phyloP scores from a whole-genome alignment of 352 stramenopile genomes.

The Phytophthora uliginosa region DNA sequence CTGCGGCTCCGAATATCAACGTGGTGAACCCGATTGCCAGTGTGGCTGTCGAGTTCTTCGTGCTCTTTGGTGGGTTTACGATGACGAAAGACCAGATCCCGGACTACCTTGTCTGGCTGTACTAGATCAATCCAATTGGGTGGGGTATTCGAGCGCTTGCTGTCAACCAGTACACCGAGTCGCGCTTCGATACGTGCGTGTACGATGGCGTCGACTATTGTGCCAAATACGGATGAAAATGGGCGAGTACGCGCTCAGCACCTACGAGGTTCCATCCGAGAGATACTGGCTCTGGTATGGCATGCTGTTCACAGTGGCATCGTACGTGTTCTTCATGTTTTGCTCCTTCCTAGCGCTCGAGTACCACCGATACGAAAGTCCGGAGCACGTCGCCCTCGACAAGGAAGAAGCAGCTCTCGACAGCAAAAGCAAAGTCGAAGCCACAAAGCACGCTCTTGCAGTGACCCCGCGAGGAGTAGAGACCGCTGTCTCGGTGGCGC shows the following conservation, averaged over 20 bases:
- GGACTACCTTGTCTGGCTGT: conserved; percentile 29
- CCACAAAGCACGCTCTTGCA: conserved; percentile 1
- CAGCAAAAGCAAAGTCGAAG: neutral
- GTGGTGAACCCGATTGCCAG: conserved; percentile 17
- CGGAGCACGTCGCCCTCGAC: conserved; percentile 11
- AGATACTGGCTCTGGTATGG: conserved; percentile 34
- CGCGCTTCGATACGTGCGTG: conserved; percentile 32
- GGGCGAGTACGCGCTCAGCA: conserved; percentile 24
- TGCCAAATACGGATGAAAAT: conserved; percentile 26
- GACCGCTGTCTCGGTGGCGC: neutral
- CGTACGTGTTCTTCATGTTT: conserved; percentile 25
- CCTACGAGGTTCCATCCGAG: conserved; percentile 27
- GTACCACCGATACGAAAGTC: conserved; percentile 29
- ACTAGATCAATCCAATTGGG: conserved; percentile 29
- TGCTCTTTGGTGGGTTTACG: conserved; percentile 23
- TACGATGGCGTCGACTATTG: conserved; percentile 44
- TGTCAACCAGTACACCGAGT: conserved; percentile 37
- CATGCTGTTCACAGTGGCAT: conserved; percentile 5
- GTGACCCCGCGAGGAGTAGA: conserved; percentile 1
- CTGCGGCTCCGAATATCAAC: conserved; percentile 17
- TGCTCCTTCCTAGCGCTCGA: conserved; percentile 22
- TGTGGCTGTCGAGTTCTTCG: conserved; percentile 14
- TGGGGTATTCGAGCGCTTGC: conserved; percentile 31
- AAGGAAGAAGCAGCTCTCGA: neutral
- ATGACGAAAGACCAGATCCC: conserved; percentile 37